Percentiles rank a stretch among this genome's conserved stretches.
phyloP scores from a whole-genome alignment of 2,329 filamentous ascomycete species.

The Teratosphaeria pseudoeucalypti region DNA sequence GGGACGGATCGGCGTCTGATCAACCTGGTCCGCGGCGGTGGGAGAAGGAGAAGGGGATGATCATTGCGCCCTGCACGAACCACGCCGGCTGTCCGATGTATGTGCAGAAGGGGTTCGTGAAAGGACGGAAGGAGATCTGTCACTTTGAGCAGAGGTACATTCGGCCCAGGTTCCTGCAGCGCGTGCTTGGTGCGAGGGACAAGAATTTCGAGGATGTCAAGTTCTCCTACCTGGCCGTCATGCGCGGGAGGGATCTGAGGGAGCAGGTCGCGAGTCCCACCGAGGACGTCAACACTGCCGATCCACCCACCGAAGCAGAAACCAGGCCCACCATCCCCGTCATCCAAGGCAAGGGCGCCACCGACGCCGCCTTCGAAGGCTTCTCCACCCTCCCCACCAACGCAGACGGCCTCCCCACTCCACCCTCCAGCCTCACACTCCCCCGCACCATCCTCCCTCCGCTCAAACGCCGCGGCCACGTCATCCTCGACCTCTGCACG shows the following conservation, averaged over 20 bases:
- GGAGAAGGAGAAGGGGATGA: slow-evolving; percentile 50
- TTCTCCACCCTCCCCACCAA: slow-evolving; percentile 39
- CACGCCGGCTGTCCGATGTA: slow-evolving; percentile 88
- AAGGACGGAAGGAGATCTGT: slow-evolving; percentile 79
- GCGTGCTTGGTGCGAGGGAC: slow-evolving; percentile 56
- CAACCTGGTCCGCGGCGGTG: not conserved
- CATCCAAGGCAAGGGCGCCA: slow-evolving; percentile 32
- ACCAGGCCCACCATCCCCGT: not conserved
- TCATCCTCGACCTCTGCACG: slow-evolving; percentile 85
- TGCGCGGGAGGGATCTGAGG: slow-evolving; percentile 59
- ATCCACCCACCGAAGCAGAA: not conserved
- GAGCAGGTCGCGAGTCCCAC: slow-evolving; percentile 6
- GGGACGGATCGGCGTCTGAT: slow-evolving; percentile 6
- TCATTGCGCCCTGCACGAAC: slow-evolving; percentile 66
- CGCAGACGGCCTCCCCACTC: not conserved
- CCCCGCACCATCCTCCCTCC: slow-evolving; percentile 71
- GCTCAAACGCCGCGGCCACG: slow-evolving; percentile 78
- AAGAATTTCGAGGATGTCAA: slow-evolving; percentile 83
- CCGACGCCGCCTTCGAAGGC: slow-evolving; percentile 60
- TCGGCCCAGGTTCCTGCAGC: slow-evolving; percentile 70
- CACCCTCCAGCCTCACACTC: slow-evolving; percentile 49
- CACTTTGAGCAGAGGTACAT: slow-evolving; percentile 84
- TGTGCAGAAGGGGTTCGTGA: slow-evolving; percentile 51
- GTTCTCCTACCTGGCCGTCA: slow-evolving; percentile 81
- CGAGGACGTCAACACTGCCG: not conserved